Evolutionary conservation across 805 yeast species (phyloP).

Genomic region (Torulaspora delbrueckii): DNA sequence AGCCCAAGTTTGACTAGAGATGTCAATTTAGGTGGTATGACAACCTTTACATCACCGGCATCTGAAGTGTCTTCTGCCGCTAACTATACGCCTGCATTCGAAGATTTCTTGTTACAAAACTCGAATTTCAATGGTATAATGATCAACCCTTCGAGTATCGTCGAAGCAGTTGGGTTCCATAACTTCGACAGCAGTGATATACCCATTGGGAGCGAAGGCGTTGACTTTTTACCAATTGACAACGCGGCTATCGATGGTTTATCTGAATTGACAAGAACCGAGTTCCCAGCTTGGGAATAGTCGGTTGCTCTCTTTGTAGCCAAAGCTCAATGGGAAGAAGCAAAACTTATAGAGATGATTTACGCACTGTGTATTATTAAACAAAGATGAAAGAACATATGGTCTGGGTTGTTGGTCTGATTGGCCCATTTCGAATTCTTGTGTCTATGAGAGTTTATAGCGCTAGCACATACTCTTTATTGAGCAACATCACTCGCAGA

Average conservation of each 20-base stretch:
- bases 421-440: not conserved
- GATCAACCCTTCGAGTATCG: slow-evolving; percentile 31
- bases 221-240: slow-evolving; percentile 28
- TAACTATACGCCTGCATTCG: slow-evolving; percentile 32
- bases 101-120: slow-evolving; percentile 33
- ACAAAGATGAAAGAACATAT: not conserved
- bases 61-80: slow-evolving; percentile 21
- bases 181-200: slow-evolving; percentile 16
- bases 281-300: slow-evolving; percentile 32
- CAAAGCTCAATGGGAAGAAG: not conserved
- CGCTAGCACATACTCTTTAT: no score
- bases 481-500: no score
- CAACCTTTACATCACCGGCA: slow-evolving; percentile 19
- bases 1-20: slow-evolving; percentile 4
- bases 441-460: no score
- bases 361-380: not conserved
- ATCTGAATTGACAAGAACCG: slow-evolving; percentile 21
- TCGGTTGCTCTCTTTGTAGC: not conserved
- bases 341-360: not conserved
- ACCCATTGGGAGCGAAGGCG: slow-evolving; percentile 18
- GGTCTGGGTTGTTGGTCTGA: not conserved
- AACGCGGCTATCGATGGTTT: slow-evolving; percentile 30
- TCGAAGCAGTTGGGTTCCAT: slow-evolving; percentile 32
- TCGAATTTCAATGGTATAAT: slow-evolving; percentile 31
- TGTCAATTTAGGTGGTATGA: slow-evolving; percentile 3